Percentiles rank a stretch among this genome's conserved stretches.
These are phyloP conservation scores for Diaporthe eres DNA, from an alignment of 2,329 filamentous ascomycete genomes.

Conservation along the genomic window DNA sequence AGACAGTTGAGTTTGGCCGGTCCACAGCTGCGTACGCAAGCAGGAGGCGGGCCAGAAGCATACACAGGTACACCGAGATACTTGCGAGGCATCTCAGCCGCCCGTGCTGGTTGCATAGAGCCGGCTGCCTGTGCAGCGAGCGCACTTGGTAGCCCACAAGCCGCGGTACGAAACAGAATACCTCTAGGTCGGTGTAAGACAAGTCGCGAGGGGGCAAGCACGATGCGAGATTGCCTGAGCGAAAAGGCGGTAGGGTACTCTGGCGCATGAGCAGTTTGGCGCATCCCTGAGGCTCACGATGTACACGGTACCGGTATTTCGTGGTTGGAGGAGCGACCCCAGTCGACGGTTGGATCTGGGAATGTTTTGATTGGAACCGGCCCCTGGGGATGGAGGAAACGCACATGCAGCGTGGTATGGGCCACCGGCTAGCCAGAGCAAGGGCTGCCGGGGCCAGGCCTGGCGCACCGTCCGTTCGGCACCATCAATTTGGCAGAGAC, in stretches of 20 bases:
- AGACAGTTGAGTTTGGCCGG: conserved; percentile 12
- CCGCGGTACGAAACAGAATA: conserved; percentile 40
- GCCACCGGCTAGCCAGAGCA: conserved; percentile 26
- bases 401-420: conserved; percentile 33
- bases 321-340: conserved; percentile 31
- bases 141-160: conserved; percentile 11
- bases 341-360: conserved; percentile 37
- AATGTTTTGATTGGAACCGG: conserved; percentile 36
- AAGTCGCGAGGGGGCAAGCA: conserved; percentile 36
- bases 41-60: conserved; percentile 2
- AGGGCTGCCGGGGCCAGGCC: conserved; percentile 33
- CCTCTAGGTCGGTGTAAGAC: conserved; percentile 38
- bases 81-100: conserved; percentile 22
- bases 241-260: conserved; percentile 39
- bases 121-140: conserved; percentile 37
- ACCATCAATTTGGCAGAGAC: conserved; percentile 37
- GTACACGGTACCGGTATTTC: conserved; percentile 31
- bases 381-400: conserved; percentile 29
- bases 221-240: conserved; percentile 36
- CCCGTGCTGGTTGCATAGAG: conserved; percentile 25
- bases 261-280: conserved; percentile 32
- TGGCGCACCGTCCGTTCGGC: conserved; percentile 40
- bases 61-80: conserved; percentile 9
- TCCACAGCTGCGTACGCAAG: conserved; percentile 21
- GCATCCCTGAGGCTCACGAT: conserved; percentile 37